Evolutionary conservation across 1,284 basidiomycete genomes (phyloP).

Genomic region (Marasmius sp.): DNA sequence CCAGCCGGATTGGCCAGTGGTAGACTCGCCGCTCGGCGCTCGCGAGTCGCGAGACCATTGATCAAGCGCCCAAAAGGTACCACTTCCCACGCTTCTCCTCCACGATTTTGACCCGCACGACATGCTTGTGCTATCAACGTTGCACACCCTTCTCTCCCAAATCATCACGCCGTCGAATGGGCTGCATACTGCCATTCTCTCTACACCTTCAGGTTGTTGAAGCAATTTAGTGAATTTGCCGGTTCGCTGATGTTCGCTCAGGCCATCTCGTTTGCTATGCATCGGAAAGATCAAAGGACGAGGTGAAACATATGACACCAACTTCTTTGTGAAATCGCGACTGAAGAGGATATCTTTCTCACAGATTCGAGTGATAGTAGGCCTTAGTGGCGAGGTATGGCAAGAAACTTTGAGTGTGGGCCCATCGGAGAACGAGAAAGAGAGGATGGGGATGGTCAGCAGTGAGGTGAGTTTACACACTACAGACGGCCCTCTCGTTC

Average conservation of each 20-base stretch:
- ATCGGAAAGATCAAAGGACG: conserved; percentile 61
- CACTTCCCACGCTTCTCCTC: too few relatives aligned
- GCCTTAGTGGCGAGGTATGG: conserved; percentile 72
- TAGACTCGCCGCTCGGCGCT: too few relatives aligned
- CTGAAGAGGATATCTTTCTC: not conserved
- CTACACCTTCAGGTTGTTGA: conserved; percentile 41
- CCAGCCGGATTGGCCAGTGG: too few relatives aligned
- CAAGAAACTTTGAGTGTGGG: conserved; percentile 45
- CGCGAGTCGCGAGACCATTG: too few relatives aligned
- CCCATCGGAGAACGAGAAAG: conserved; percentile 40
- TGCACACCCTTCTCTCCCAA: conserved; percentile 59
- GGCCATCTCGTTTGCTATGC: conserved; percentile 64
- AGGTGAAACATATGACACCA: conserved; percentile 19
- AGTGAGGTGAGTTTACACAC: conserved; percentile 54
- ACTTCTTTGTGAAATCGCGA: not conserved
- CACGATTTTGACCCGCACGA: not conserved
- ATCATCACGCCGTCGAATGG: conserved; percentile 47
- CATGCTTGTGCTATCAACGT: conserved; percentile 63
- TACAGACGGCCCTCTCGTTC: not conserved
- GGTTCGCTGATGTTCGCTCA: conserved; percentile 17
- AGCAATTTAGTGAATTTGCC: not conserved
- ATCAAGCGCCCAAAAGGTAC: too few relatives aligned
- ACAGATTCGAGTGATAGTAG: conserved; percentile 61
- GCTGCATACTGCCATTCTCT: conserved; percentile 60
- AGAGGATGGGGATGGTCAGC: conserved; percentile 66